Percentiles rank a stretch among this genome's conserved stretches.
Conservation (phyloP, 169 alveolate genomes). For the Cryptosporidium tyzzeri region DNA sequence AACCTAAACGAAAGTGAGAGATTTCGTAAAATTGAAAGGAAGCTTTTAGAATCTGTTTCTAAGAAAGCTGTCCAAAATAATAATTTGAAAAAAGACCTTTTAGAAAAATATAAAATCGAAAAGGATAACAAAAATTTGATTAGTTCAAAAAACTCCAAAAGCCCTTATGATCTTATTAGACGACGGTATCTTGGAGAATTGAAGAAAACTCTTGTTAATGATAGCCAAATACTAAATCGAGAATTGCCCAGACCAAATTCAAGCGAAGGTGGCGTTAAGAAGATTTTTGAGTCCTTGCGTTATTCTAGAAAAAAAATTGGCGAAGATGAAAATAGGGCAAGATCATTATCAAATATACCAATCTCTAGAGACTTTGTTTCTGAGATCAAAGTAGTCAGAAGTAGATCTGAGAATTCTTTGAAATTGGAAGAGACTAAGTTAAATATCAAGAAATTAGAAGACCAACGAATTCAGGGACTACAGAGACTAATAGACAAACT, state of each 20-base stretch:
- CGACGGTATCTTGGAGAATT: background rate
- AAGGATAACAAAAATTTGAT: background rate
- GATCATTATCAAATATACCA: background rate
- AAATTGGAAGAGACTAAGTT: background rate
- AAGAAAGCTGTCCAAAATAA: background rate
- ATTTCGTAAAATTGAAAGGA: background rate
- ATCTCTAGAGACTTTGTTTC: background rate
- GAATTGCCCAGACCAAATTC: background rate
- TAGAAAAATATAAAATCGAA: background rate
- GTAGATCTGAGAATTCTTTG: background rate
- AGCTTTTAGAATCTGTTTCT: background rate
- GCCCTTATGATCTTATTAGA: background rate
- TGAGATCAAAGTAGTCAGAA: background rate
- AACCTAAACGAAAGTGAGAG: background rate
- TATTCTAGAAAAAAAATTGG: background rate
- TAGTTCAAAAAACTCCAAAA: background rate
- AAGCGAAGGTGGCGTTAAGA: background rate
- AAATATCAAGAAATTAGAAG: background rate
- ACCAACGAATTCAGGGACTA: constrained; percentile 37
- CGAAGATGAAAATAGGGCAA: background rate
- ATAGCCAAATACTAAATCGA: background rate
- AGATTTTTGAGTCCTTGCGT: constrained; percentile 27
- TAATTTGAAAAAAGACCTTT: background rate
- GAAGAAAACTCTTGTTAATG: background rate
- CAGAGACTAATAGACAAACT: constrained; percentile 11